A percentile compares a stretch with the other conserved stretches of the same genome.
Conservation (phyloP, 2,329 filamentous ascomycete genomes). For the Nothomitra cinnamomea region DNA sequence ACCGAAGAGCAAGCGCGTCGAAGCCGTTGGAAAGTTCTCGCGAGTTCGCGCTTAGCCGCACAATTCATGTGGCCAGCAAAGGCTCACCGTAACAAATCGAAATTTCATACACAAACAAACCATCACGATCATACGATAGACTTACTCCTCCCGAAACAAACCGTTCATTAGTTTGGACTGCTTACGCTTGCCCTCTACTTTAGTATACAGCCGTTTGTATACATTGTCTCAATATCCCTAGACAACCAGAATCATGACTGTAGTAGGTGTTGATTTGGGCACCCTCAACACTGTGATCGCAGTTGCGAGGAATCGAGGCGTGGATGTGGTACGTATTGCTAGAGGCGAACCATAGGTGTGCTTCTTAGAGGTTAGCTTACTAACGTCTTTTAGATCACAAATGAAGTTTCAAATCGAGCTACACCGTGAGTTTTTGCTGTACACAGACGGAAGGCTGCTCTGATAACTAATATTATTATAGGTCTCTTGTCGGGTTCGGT, state of each 20-base stretch:
- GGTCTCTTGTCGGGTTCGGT: conserved; percentile 86
- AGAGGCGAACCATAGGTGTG: not conserved
- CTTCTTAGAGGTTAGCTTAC: conserved; percentile 8
- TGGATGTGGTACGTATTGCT: conserved; percentile 77
- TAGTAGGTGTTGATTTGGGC: conserved; percentile 81
- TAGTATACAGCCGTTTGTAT: not conserved
- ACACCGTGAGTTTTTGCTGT: conserved; percentile 63
- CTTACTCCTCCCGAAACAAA: not conserved
- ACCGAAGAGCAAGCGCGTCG: not conserved
- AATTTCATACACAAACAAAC: conserved; percentile 2
- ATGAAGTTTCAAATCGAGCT: conserved; percentile 96
- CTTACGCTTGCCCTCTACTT: not conserved
- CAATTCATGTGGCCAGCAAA: no score
- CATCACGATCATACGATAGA: not conserved
- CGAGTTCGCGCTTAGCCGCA: not conserved
- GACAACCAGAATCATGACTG: conserved; percentile 31
- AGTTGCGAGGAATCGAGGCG: conserved; percentile 93
- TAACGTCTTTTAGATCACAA: conserved; percentile 56
- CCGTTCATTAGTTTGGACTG: not conserved
- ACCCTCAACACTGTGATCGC: conserved; percentile 94
- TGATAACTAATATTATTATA: conserved; percentile 23
- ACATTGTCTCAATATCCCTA: not conserved
- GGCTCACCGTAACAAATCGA: not conserved
- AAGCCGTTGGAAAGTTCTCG: conserved; percentile 1
- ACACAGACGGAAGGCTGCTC: not conserved